A percentile compares a stretch with the other conserved stretches of the same genome.
Conservation (phyloP, 805 yeast genomes). For the Candida yuanshanica region DNA sequence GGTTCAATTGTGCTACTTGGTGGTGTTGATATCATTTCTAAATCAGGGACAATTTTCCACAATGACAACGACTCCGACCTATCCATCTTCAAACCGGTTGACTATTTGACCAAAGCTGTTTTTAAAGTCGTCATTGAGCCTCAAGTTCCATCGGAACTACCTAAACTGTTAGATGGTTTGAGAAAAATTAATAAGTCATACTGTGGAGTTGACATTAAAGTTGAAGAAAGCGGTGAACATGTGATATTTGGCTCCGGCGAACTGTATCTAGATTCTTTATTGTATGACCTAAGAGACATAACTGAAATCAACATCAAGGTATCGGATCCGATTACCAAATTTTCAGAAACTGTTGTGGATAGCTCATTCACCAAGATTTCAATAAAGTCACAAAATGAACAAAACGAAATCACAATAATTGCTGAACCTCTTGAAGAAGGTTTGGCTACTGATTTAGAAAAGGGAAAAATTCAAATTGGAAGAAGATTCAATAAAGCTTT, state of each 20-base stretch:
- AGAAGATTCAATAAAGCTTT: slow-evolving; percentile 46
- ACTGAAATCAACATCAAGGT: slow-evolving; percentile 68
- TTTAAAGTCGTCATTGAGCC: slow-evolving; percentile 85
- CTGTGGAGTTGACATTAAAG: slow-evolving; percentile 59
- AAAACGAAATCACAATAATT: slow-evolving; percentile 56
- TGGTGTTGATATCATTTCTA: slow-evolving; percentile 57
- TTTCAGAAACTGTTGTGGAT: slow-evolving; percentile 70
- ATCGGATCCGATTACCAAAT: slow-evolving; percentile 77
- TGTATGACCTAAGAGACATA: slow-evolving; percentile 64
- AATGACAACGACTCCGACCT: slow-evolving; percentile 12
- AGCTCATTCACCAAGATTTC: slow-evolving; percentile 65
- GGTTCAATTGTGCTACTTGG: slow-evolving; percentile 68
- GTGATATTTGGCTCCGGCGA: slow-evolving; percentile 82
- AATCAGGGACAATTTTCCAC: slow-evolving; percentile 53
- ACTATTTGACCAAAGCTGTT: slow-evolving; percentile 48
- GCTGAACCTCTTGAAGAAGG: slow-evolving; percentile 67
- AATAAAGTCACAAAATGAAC: slow-evolving; percentile 48
- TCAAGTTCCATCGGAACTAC: slow-evolving; percentile 68
- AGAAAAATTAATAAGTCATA: slow-evolving; percentile 57
- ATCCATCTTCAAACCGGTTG: slow-evolving; percentile 35
- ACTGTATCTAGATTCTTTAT: slow-evolving; percentile 72
- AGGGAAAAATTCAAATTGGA: slow-evolving; percentile 38
- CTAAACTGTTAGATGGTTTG: slow-evolving; percentile 66
- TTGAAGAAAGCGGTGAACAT: slow-evolving; percentile 88
- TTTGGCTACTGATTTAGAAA: slow-evolving; percentile 51